These are phyloP conservation scores for Metschnikowia cerradonensis DNA, from an alignment of 805 yeast genomes.

Conservation along the genomic window DNA sequence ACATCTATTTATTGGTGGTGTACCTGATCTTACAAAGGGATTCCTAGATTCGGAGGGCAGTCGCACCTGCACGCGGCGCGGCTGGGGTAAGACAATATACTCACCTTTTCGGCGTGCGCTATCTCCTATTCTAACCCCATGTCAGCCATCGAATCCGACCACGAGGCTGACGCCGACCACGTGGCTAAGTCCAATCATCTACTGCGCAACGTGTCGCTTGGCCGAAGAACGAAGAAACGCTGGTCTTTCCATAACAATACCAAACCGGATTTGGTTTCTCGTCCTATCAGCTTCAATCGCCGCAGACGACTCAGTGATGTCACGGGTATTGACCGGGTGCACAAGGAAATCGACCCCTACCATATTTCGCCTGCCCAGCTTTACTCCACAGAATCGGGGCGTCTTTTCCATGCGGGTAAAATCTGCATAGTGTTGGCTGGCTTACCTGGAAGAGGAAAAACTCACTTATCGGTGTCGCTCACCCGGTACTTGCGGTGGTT, in stretches of 20 bases:
- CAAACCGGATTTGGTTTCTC: conserved; percentile 36
- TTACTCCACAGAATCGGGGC: conserved; percentile 88
- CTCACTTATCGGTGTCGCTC: conserved; percentile 85
- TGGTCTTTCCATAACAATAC: conserved; percentile 41
- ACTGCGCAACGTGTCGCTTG: conserved; percentile 24
- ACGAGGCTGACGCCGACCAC: conserved; percentile 30
- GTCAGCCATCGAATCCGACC: conserved; percentile 30
- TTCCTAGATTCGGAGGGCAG: too few species aligned
- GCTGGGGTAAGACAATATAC: conserved; percentile 3
- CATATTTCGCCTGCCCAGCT: conserved; percentile 88
- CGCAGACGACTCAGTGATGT: conserved; percentile 38
- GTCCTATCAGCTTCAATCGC: conserved; percentile 25
- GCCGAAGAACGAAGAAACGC: conserved; percentile 36
- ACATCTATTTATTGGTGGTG: too few species aligned
- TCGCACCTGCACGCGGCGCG: conserved; percentile 3
- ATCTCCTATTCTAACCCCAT: not conserved
- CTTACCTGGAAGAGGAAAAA: conserved; percentile 93
- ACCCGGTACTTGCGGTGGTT: conserved; percentile 93
- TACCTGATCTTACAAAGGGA: too few species aligned
- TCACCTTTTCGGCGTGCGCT: not conserved
- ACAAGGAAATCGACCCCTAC: conserved; percentile 53
- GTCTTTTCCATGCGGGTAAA: conserved; percentile 93
- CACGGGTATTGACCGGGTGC: conserved; percentile 55
- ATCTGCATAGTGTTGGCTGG: conserved; percentile 87
- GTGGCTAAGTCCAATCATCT: conserved; percentile 34